Percentiles rank a stretch among this genome's conserved stretches.
These are phyloP conservation scores for Scedosporium aurantiacum DNA, from an alignment of 2,329 filamentous ascomycete species.

Conservation along the genomic window DNA sequence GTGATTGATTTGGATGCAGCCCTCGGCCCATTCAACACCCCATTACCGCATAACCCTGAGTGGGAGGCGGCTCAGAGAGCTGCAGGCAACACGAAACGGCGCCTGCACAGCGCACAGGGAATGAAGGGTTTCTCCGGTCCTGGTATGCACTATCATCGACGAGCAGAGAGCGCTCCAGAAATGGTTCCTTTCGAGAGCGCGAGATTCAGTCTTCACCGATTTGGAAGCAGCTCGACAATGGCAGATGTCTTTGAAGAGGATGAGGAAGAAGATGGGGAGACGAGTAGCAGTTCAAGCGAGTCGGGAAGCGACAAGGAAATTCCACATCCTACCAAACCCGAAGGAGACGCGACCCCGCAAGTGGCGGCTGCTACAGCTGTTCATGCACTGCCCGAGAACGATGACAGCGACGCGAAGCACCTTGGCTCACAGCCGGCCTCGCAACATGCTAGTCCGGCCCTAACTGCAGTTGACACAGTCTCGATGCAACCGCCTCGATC, in stretches of 20 bases:
- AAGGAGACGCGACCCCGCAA: neutral
- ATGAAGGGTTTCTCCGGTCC: conserved; percentile 57
- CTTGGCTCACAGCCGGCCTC: neutral
- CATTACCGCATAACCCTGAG: conserved; percentile 49
- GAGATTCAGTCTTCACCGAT: conserved; percentile 46
- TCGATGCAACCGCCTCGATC: neutral
- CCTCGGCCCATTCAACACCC: conserved; percentile 83
- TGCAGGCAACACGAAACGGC: conserved; percentile 45
- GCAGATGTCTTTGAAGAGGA: conserved; percentile 82
- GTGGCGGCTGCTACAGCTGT: neutral
- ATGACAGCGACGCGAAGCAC: neutral
- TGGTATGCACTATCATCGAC: conserved; percentile 65
- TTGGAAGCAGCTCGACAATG: conserved; percentile 62
- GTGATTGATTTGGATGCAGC: conserved; percentile 94
- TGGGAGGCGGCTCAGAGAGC: conserved; percentile 57
- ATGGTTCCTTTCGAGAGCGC: conserved; percentile 61
- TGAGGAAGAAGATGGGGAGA: conserved; percentile 47
- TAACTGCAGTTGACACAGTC: neutral
- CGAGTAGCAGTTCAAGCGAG: conserved; percentile 11
- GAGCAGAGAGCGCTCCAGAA: conserved; percentile 71
- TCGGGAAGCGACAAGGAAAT: neutral
- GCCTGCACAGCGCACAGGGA: conserved; percentile 68
- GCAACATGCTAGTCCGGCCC: neutral
- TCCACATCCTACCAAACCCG: neutral
- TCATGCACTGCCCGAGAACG: neutral